A percentile compares a stretch with the other conserved stretches of the same genome.
phyloP scores from a whole-genome alignment of 2,329 filamentous ascomycete species.

The Tolypocladium sp. region DNA sequence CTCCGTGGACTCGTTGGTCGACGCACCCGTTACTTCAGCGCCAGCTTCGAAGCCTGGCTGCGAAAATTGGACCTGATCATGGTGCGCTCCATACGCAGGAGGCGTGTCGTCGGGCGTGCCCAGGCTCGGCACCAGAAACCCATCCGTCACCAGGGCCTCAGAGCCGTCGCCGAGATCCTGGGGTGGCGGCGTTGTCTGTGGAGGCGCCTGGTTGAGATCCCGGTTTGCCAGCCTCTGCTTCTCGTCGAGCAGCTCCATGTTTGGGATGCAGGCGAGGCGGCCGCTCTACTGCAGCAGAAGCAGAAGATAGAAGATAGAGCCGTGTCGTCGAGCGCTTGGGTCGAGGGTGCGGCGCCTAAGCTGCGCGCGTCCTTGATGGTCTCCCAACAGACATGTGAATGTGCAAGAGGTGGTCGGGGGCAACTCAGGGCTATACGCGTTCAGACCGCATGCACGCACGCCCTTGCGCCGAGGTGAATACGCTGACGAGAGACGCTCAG shows the following conservation, averaged over 20 bases:
- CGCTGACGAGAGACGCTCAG: neutral
- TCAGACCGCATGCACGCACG: neutral
- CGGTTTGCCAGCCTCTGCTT: conserved; percentile 13
- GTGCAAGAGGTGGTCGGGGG: neutral
- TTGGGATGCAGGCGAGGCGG: neutral
- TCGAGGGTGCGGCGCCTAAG: neutral
- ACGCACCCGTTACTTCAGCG: conserved; percentile 45
- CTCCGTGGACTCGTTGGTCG: no score
- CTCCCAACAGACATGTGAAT: neutral
- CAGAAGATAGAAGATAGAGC: neutral
- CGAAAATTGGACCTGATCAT: conserved; percentile 47
- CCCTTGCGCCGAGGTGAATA: neutral
- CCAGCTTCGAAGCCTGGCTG: conserved; percentile 55
- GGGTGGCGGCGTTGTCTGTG: conserved; percentile 1
- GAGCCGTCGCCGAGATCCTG: conserved; percentile 10
- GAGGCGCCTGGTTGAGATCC: neutral
- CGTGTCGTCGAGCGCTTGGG: neutral
- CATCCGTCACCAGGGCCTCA: conserved; percentile 26
- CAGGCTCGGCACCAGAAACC: conserved; percentile 31
- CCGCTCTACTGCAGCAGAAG: neutral
- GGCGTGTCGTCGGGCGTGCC: conserved; percentile 33
- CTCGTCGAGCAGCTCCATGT: conserved; percentile 17
- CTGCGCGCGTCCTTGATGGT: neutral
- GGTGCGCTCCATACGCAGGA: conserved; percentile 50
- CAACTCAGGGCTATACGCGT: neutral